A percentile compares a stretch with the other conserved stretches of the same genome.
Evolutionary conservation across 805 yeast genomes (phyloP).

Genomic region (Suhomyces sp.): DNA sequence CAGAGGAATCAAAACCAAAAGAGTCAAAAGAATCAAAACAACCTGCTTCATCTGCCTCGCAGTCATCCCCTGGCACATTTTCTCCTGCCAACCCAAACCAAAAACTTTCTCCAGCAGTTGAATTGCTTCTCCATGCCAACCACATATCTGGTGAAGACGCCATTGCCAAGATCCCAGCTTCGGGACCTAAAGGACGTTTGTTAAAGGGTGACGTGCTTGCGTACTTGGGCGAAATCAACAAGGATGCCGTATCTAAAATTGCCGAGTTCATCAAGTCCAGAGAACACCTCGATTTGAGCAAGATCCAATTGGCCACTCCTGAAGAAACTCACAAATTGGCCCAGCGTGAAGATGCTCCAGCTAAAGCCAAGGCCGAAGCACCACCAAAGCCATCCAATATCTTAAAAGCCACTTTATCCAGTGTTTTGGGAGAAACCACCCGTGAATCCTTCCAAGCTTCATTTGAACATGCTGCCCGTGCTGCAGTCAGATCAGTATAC

Average conservation of each 20-base stretch:
- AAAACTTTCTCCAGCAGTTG: slow-evolving; percentile 76
- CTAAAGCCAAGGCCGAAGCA: slow-evolving; percentile 11
- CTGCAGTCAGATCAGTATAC: slow-evolving; percentile 29
- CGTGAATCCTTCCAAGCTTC: slow-evolving; percentile 26
- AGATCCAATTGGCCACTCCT: slow-evolving; percentile 49
- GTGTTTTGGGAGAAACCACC: slow-evolving; percentile 25
- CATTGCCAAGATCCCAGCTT: slow-evolving; percentile 63
- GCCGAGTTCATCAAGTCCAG: slow-evolving; percentile 54
- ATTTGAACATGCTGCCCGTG: slow-evolving; percentile 28
- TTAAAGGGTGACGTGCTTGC: slow-evolving; percentile 91
- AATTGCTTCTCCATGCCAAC: slow-evolving; percentile 56
- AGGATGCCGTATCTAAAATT: slow-evolving; percentile 50
- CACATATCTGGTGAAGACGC: slow-evolving; percentile 71
- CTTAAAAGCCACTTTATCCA: slow-evolving; percentile 21
- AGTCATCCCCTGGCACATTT: slow-evolving; percentile 12
- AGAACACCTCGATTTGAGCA: slow-evolving; percentile 68
- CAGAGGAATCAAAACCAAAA: slow-evolving; percentile 10
- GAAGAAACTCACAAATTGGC: slow-evolving; percentile 15
- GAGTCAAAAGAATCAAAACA: slow-evolving; percentile 4
- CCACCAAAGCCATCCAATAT: slow-evolving; percentile 30
- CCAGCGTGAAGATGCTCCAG: slow-evolving; percentile 11
- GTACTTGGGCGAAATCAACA: slow-evolving; percentile 67
- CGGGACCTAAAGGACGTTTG: slow-evolving; percentile 87
- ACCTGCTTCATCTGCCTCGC: neutral
- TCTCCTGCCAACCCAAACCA: slow-evolving; percentile 62